Conservation (phyloP, 805 yeast species). For the Yarrowia sp. region DNA sequence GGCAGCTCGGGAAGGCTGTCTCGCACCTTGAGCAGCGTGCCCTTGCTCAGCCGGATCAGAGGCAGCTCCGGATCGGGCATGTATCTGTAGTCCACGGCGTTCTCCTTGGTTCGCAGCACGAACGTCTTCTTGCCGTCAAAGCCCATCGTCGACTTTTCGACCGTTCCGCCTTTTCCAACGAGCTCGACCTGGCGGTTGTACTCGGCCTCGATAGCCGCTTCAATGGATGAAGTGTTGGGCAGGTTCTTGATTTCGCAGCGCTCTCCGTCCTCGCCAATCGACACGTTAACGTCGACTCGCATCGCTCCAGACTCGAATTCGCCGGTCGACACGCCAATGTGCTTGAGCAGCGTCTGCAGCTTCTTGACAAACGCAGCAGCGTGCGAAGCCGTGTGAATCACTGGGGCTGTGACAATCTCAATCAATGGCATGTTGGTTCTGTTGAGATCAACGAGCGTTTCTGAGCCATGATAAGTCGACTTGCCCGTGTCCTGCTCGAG, state of each 20-base stretch:
- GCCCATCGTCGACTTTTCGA: slow-evolving; percentile 74
- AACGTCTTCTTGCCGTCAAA: slow-evolving; percentile 81
- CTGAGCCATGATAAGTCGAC: slow-evolving; percentile 50
- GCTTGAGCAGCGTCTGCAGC: slow-evolving; percentile 67
- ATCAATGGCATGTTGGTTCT: slow-evolving; percentile 83
- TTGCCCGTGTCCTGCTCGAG: slow-evolving; percentile 95
- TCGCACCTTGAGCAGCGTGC: slow-evolving; percentile 46
- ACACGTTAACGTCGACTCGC: slow-evolving; percentile 92
- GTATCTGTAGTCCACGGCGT: slow-evolving; percentile 81
- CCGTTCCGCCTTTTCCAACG: slow-evolving; percentile 43
- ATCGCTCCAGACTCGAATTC: slow-evolving; percentile 93
- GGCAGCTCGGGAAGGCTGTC: slow-evolving; percentile 54
- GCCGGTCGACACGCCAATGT: slow-evolving; percentile 75
- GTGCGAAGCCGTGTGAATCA: slow-evolving; percentile 62
- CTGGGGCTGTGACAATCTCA: slow-evolving; percentile 90
- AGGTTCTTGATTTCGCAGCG: slow-evolving; percentile 89
- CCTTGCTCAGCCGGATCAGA: slow-evolving; percentile 46
- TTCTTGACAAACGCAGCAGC: slow-evolving; percentile 78
- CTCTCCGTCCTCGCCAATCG: slow-evolving; percentile 59
- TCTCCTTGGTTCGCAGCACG: slow-evolving; percentile 72
- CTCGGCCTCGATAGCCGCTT: slow-evolving; percentile 70
- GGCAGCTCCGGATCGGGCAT: slow-evolving; percentile 94
- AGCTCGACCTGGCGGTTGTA: slow-evolving; percentile 62
- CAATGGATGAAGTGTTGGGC: slow-evolving; percentile 77
- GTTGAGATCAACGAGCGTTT: slow-evolving; percentile 68